Evolutionary conservation across 805 yeast genomes (phyloP), one percentile per base, ranked within the genome.

Genomic region (Nakazawaea ambrosiae): DNA sequence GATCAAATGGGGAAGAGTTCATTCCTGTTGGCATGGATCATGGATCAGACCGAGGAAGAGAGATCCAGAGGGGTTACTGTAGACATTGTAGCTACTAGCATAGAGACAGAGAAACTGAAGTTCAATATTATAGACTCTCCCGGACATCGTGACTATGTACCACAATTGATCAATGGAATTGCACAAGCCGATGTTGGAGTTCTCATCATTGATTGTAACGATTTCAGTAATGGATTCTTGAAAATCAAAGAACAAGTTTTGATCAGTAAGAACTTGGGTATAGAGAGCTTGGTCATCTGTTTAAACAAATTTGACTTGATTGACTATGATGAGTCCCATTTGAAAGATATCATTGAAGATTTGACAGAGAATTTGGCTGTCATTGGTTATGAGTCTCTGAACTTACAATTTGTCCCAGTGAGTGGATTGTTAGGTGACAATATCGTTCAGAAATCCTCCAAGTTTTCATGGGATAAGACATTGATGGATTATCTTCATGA

Each of bases 111-210:
- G 1, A 54, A 48, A 2, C 65, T 77, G 5, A 58, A 67, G 33
- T 81, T 79, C 53, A 78, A 86, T 1, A 79, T 87, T 4, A 75
- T 84, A 39, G 94, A 84, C 60, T 88, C 94, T 1, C 94, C 94
- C 0, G 94, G 94, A 0, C 94, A 84, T 56, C 67, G 70, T 43
- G 92, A 84, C 50, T 84, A 81, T 55, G 83, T 84, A 23, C 94
- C 94, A 4, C 85, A 81, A 49, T 81, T 84, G 87, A 82, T 84
- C 46, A 82, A 85, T 20, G 94, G 94, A 20, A 81, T 84, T 1
- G 61, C 82, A 3, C 88, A 81, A 49, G 89, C 92, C 0, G 92
- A 84, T 49, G 55, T 78, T 30, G 89, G 89, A 0, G 63, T 84
- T 14, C 63, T 83, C 27, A 85, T 84, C 9, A 75, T 84, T 15